These are phyloP conservation scores for Fusarium sp. DNA, from an alignment of 2,329 filamentous ascomycete genomes.

Conservation along the genomic window DNA sequence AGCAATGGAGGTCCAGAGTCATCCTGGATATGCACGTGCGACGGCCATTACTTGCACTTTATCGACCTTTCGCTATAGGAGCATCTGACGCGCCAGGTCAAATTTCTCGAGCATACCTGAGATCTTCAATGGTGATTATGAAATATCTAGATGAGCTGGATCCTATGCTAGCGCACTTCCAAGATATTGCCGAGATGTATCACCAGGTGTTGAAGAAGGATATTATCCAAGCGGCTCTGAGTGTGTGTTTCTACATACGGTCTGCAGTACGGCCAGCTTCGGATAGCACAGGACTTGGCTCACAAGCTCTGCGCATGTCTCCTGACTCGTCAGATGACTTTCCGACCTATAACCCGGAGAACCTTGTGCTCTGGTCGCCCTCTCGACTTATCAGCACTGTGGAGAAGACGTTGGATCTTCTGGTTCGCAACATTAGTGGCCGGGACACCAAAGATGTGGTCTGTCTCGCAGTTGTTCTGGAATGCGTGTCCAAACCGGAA, in stretches of 20 bases:
- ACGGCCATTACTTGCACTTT: slow-evolving; percentile 63
- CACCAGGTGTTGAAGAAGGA: slow-evolving; percentile 65
- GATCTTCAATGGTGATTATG: slow-evolving; percentile 67
- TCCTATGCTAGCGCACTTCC: slow-evolving; percentile 58
- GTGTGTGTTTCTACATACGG: slow-evolving; percentile 66
- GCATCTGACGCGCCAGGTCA: slow-evolving; percentile 61
- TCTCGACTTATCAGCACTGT: slow-evolving; percentile 57
- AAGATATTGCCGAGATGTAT: slow-evolving; percentile 64
- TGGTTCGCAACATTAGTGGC: slow-evolving; percentile 60
- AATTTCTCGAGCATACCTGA: slow-evolving; percentile 64
- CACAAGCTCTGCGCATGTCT: slow-evolving; percentile 50
- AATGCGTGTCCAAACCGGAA: slow-evolving; percentile 58
- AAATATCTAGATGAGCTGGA: slow-evolving; percentile 67
- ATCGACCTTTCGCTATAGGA: slow-evolving; percentile 67
- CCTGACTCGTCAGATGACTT: slow-evolving; percentile 52
- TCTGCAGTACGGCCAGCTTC: slow-evolving; percentile 46
- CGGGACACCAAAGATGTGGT: slow-evolving; percentile 64
- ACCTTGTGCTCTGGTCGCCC: slow-evolving; percentile 57
- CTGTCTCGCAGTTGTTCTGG: slow-evolving; percentile 60
- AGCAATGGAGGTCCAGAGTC: slow-evolving; percentile 63
- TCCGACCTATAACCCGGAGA: slow-evolving; percentile 50
- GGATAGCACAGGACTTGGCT: slow-evolving; percentile 47
- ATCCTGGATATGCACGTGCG: slow-evolving; percentile 67
- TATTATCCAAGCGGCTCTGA: slow-evolving; percentile 66
- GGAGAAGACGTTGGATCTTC: slow-evolving; percentile 59